These are phyloP conservation scores for Podospora pseudopauciseta DNA, from an alignment of 495 filamentous ascomycete genomes.

Conservation along the genomic window DNA sequence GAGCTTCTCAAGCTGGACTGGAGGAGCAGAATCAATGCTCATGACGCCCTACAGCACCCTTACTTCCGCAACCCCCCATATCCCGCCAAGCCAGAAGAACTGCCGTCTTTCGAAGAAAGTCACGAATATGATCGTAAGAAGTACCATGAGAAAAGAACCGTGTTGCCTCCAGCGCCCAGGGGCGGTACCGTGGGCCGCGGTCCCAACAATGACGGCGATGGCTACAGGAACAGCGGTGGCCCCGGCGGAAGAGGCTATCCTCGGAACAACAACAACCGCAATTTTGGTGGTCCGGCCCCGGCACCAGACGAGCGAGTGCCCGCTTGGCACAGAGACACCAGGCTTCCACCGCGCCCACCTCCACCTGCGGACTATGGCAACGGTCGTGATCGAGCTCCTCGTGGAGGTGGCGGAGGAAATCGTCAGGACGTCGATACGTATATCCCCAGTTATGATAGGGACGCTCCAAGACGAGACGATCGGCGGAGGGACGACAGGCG, in stretches of 20 bases:
- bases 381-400: constrained; percentile 29
- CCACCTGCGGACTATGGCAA: constrained; percentile 36
- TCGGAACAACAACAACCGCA: constrained; percentile 26
- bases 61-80: constrained; percentile 79
- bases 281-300: constrained; percentile 28
- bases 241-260: constrained; percentile 38
- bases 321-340: constrained; percentile 45
- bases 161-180: constrained; percentile 82
- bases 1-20: constrained; percentile 88
- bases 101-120: constrained; percentile 87
- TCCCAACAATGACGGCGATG: constrained; percentile 44
- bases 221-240: constrained; percentile 38
- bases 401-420: constrained; percentile 29
- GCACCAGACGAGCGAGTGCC: constrained; percentile 42
- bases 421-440: constrained; percentile 56
- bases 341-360: constrained; percentile 43
- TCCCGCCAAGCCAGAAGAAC: constrained; percentile 75
- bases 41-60: constrained; percentile 87
- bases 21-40: constrained; percentile 82
- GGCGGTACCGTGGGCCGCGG: constrained; percentile 84
- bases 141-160: constrained; percentile 72
- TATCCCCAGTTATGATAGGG: constrained; percentile 53
- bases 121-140: constrained; percentile 93
- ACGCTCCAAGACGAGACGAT: constrained; percentile 43
- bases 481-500: constrained; percentile 42